A percentile compares a stretch with the other conserved stretches of the same genome.
These are phyloP conservation scores for Breynia disticha DNA, from an alignment of 441 rosid species.

Conservation along the genomic window DNA sequence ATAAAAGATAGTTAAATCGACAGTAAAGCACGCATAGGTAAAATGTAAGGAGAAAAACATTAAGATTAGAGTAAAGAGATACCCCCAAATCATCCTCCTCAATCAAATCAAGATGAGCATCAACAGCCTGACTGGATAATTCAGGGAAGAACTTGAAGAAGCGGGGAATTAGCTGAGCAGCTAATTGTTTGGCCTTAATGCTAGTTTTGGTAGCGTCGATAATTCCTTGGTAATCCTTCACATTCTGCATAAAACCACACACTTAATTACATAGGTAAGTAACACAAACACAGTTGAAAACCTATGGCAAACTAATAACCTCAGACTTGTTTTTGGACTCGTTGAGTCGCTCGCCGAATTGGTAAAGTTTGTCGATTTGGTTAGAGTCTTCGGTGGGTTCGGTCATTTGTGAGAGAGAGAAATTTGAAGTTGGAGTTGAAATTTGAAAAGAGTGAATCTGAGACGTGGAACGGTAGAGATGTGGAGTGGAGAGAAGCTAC, in stretches of 20 bases:
- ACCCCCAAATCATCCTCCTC: constrained; percentile 94
- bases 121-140: constrained; percentile 52
- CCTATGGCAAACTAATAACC: constrained; percentile 23
- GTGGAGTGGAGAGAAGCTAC: too few species aligned
- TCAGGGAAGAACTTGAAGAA: constrained; percentile 93
- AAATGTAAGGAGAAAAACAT: too few species aligned
- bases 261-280: constrained; percentile 1
- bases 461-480: too few species aligned
- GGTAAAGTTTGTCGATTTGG: constrained; percentile 89
- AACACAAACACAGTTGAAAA: not conserved
- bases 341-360: constrained; percentile 88
- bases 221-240: constrained; percentile 79
- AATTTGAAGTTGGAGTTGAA: too few species aligned
- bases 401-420: not conserved
- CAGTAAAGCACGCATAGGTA: not conserved
- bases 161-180: constrained; percentile 97
- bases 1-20: not conserved
- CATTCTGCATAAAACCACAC: constrained; percentile 36
- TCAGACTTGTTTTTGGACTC: constrained; percentile 92
- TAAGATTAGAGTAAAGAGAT: constrained; percentile 2
- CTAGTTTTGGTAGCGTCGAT: constrained; percentile 67
- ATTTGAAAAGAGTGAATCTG: too few species aligned
- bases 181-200: constrained; percentile 82
- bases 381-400: constrained; percentile 40
- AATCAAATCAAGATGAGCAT: constrained; percentile 76